A percentile compares a stretch with the other conserved stretches of the same genome.
Evolutionary conservation across 164 flowering plant species (phyloP).

Genomic region (Dillenia turbinata): DNA sequence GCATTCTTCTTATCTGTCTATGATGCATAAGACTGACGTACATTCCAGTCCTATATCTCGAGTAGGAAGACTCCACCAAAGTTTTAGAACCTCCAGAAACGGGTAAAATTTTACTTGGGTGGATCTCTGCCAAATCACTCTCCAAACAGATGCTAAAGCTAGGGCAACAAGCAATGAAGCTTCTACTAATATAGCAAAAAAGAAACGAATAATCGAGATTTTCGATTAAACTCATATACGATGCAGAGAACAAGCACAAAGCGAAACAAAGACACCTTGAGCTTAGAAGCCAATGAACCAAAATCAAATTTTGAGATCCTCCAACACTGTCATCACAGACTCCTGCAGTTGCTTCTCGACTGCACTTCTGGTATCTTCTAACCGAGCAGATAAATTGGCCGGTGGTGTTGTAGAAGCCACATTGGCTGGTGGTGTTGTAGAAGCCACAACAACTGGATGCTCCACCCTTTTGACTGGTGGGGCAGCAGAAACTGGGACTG

Average conservation of each 20-base stretch:
- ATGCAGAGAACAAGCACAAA: conserved; percentile 17
- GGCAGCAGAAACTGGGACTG: conserved; percentile 35
- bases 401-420: neutral
- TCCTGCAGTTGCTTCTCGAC: conserved; percentile 21
- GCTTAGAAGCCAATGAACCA: conserved; percentile 1
- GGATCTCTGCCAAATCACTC: neutral
- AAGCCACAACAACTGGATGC: conserved; percentile 1
- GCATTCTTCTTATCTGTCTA: too few relatives aligned
- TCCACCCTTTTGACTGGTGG: conserved; percentile 19
- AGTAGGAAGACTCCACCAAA: too few relatives aligned
- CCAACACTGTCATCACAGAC: conserved; percentile 28
- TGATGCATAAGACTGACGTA: too few relatives aligned
- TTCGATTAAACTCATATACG: conserved; percentile 6
- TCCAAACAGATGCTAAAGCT: neutral
- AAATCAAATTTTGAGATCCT: conserved; percentile 47
- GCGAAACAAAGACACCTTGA: conserved; percentile 7
- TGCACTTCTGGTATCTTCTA: conserved; percentile 16
- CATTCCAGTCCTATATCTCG: too few relatives aligned
- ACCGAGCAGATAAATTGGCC: conserved; percentile 2
- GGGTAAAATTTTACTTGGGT: neutral
- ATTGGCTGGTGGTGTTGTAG: conserved; percentile 14
- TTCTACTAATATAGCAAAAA: too few relatives aligned
- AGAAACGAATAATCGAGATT: too few relatives aligned
- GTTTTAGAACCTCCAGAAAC: neutral
- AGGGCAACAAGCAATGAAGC: neutral